phyloP scores from a whole-genome alignment of 495 filamentous ascomycete genomes.

The Xylaria sp. region DNA sequence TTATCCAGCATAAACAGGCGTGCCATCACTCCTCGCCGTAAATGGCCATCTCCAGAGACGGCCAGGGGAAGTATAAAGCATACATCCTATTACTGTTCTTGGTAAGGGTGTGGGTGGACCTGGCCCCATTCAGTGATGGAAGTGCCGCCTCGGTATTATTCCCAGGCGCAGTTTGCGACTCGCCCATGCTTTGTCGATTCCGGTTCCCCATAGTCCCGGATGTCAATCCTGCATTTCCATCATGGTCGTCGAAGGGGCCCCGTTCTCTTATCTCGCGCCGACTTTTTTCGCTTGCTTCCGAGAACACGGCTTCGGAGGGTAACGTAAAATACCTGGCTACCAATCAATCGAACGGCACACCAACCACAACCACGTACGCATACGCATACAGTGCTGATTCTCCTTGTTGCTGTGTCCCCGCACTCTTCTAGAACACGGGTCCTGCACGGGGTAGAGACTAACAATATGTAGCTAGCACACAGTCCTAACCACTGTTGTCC shows the following conservation, averaged over 20 bases:
- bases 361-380: background rate
- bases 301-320: constrained; percentile 6
- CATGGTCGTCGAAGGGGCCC: background rate
- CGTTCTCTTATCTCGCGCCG: background rate
- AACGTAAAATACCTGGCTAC: background rate
- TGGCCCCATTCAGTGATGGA: background rate
- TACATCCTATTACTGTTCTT: constrained; percentile 3
- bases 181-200: background rate
- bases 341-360: background rate
- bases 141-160: background rate
- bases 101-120: constrained; percentile 13
- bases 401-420: constrained; percentile 17
- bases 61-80: background rate
- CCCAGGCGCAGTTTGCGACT: constrained; percentile 24
- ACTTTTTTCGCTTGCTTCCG: constrained; percentile 21
- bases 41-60: background rate
- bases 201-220: background rate
- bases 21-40: background rate
- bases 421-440: constrained; percentile 29
- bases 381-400: background rate
- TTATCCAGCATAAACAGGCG: background rate
- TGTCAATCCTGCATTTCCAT: background rate
- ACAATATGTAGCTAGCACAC: background rate
- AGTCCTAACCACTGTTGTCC: constrained; percentile 7
- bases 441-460: constrained; percentile 23